Conservation (phyloP, 805 yeast genomes). For the Wickerhamiella occidentalis region DNA sequence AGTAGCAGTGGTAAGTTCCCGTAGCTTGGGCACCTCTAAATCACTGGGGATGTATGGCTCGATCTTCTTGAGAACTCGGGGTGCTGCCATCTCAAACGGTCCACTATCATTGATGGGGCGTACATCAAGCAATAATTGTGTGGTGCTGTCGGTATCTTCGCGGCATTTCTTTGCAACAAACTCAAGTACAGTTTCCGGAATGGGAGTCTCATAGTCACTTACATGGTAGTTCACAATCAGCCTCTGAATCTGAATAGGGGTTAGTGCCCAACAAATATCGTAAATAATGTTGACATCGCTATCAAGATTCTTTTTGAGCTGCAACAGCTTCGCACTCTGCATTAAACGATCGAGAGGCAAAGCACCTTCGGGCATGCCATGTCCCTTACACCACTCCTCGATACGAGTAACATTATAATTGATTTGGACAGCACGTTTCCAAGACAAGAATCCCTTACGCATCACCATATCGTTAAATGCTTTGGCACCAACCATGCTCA, state of each 20-base stretch:
- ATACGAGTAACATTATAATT: conserved; percentile 92
- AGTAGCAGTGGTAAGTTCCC: conserved; percentile 70
- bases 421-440: conserved; percentile 96
- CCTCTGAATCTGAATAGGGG: conserved; percentile 92
- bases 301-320: conserved; percentile 75
- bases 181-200: conserved; percentile 66
- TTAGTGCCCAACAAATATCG: conserved; percentile 88
- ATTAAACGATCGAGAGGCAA: conserved; percentile 72
- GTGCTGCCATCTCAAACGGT: conserved; percentile 32
- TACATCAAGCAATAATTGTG: conserved; percentile 31
- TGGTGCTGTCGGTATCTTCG: conserved; percentile 34
- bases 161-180: conserved; percentile 47
- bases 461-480: conserved; percentile 92
- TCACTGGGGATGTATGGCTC: conserved; percentile 79
- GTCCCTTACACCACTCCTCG: conserved; percentile 97
- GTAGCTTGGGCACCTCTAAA: conserved; percentile 77
- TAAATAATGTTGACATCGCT: conserved; percentile 85
- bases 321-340: conserved; percentile 87
- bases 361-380: conserved; percentile 78
- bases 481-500: conserved; percentile 77
- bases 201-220: conserved; percentile 91
- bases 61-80: conserved; percentile 59
- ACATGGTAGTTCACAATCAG: conserved; percentile 76
- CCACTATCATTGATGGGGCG: conserved; percentile 31
- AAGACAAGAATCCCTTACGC: conserved; percentile 86